Base-by-base conservation (phyloP, 768 basidiomycete species). In the Tricholoma terreum region DNA sequence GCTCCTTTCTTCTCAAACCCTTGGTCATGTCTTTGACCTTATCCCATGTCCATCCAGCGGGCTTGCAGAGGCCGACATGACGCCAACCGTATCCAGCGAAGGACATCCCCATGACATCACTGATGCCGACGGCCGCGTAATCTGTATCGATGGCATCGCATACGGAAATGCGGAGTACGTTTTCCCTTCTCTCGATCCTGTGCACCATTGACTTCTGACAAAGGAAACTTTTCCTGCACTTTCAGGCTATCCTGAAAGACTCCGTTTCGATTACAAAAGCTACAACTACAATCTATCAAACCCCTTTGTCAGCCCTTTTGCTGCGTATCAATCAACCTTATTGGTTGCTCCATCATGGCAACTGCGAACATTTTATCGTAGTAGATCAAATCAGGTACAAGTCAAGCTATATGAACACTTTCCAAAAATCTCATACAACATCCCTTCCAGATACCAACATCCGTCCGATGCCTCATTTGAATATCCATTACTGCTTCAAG, bases 301-400 rank as follows among this genome's bases (percentile, higher is more conserved):
- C 82, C 7, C 54, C 66, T 8, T 72, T 92, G 38, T 69, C 75
- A 1, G 79, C 83, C 1, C 77, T 93, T 21, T 71, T 76, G 3
- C 69, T 92, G 19, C 80, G 85, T 31, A 68, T 90, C 35, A 81
- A 89, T 61, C 79, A 87, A 63, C 92, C 92, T 0, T 93, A 94
- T 61, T 91, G 88, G 84, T 73, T 93, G 54, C 73, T 92, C 15
- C 92, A 94, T 64, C 80, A 81, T 54, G 92, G 91, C 33, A 87
- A 83, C 63, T 94, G 92, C 65, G 90, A 92, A 62, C 92, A 94
- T 65, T 89, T 86, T 67, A 61, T 92, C 19, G 80, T 87, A 19
- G 60, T 93, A 36, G 84, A 90, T 58, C 80, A 88, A 60, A 85
- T 94, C 58, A 80, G 92, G 92, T 83, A 63, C 69, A 54, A 31